Evolutionary conservation across 1,284 basidiomycete species (phyloP).

Genomic region (Ganoderma boninense): DNA sequence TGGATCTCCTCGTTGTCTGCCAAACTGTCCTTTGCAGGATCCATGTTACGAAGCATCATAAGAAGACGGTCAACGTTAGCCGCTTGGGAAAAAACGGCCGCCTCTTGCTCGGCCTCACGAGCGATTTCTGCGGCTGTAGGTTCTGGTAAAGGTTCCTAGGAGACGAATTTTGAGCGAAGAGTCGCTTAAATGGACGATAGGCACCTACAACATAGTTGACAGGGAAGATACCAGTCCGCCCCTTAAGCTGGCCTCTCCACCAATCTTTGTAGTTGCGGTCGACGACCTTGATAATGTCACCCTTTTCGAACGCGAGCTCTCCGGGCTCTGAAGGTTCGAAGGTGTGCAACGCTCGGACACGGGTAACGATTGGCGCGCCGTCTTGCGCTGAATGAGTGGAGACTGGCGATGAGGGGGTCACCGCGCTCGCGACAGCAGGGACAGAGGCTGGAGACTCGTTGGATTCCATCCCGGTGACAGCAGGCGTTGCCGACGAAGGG

Average conservation of each 20-base stretch:
- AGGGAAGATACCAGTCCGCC: conserved; percentile 96
- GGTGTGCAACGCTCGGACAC: conserved; percentile 91
- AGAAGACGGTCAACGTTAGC: conserved; percentile 91
- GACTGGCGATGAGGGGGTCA: conserved; percentile 40
- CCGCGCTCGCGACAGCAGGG: conserved; percentile 35
- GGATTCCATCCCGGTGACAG: conserved; percentile 34
- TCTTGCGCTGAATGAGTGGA: conserved; percentile 44
- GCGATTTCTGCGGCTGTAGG: conserved; percentile 83
- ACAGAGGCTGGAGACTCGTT: neutral
- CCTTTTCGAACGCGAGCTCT: conserved; percentile 92
- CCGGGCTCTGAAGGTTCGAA: conserved; percentile 92
- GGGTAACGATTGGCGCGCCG: conserved; percentile 66
- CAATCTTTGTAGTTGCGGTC: conserved; percentile 97
- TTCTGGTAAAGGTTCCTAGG: conserved; percentile 88
- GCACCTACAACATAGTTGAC: conserved; percentile 92
- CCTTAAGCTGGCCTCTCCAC: conserved; percentile 96
- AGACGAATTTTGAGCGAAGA: neutral
- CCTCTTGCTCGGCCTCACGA: conserved; percentile 90
- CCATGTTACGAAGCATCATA: conserved; percentile 80
- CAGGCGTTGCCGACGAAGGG: conserved; percentile 41
- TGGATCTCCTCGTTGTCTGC: conserved; percentile 97
- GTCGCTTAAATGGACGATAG: conserved; percentile 1
- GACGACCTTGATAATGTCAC: conserved; percentile 96
- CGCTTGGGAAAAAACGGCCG: conserved; percentile 84
- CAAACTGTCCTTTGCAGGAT: conserved; percentile 83